Evolutionary conservation across 2,329 filamentous ascomycete species (phyloP), one percentile per base, ranked within the genome.

Genomic region (Colletotrichum noveboracense): DNA sequence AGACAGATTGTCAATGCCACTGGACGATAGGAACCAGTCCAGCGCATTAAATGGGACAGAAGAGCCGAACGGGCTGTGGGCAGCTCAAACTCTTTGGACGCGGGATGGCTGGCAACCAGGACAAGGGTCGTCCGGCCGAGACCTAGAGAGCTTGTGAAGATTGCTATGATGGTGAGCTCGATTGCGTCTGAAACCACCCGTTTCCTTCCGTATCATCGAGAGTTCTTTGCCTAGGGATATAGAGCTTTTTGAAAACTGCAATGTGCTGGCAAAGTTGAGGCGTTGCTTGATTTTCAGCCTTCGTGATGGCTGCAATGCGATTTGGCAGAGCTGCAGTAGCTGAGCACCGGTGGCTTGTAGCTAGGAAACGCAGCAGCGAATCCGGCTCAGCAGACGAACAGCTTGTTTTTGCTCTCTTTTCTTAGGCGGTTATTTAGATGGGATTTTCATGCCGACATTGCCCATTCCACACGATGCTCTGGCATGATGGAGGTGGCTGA

Each of bases 401-500:
- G 16, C 24, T 26, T 26, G 5, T 24, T 48, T 71, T 21, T 48
- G 9, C 36, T n/a, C n/a, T 21, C 28, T n/a, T 38, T 3, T 26
- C 16, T 8, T 24, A 21, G 43, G 56, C 26, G 18, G 60, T 30
- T 16, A 30, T 14, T 30, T 32, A 9, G 34, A 52, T 30, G 48
- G 38, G 34, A 62, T 26, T 75, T 14, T 18, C 21, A 30, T 30
- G 64, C 61, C 56, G 38, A 52, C 52, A 66, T n/a, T 28, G 58
- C 36, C 28, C 73, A 73, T 68, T 73, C 64, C 64, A 64, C 8
- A 16, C 28, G 21, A 52, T 64, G 58, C 32, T 38, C 30, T 74
- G 71, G 56, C 70, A 68, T 75, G 70, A 68, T 73, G 62, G 43
- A 75, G 64, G 32, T 68, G 43, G 62, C 70, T 72, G 62, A 72